phyloP scores from a whole-genome alignment of 371 early-diverging fungal genomes.

The Mucor irregularis region DNA sequence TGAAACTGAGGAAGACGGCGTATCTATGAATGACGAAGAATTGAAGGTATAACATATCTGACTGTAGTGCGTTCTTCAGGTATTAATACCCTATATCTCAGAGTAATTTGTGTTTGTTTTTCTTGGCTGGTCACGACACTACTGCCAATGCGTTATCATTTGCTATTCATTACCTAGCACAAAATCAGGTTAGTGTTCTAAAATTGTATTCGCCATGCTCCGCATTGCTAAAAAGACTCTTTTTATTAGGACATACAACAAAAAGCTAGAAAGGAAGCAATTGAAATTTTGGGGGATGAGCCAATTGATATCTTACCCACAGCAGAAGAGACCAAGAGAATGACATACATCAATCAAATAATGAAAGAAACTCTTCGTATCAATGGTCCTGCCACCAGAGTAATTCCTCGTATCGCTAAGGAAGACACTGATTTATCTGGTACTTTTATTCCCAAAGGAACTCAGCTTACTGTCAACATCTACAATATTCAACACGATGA shows the following conservation, averaged over 20 bases:
- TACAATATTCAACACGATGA: conserved; percentile 32
- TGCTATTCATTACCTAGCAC: conserved; percentile 18
- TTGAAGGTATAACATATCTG: conserved; percentile 31
- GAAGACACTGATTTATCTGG: conserved; percentile 26
- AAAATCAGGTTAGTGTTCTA: conserved; percentile 28
- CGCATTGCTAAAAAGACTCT: no score
- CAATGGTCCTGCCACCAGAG: conserved; percentile 1
- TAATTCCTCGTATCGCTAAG: conserved; percentile 14
- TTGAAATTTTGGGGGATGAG: conserved; percentile 13
- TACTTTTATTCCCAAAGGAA: conserved; percentile 45
- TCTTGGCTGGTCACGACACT: no score
- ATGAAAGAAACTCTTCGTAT: conserved; percentile 30
- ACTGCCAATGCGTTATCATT: conserved; percentile 15
- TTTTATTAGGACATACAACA: conserved; percentile 17
- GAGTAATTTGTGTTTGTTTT: no score
- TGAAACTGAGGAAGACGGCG: conserved; percentile 10
- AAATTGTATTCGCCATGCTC: no score
- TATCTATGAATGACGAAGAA: conserved; percentile 5
- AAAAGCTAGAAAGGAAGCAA: conserved; percentile 12
- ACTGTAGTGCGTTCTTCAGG: no score
- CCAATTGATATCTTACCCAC: conserved; percentile 20
- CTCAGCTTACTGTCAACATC: conserved; percentile 32
- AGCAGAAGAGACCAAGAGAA: conserved; percentile 34
- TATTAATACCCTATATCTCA: no score
- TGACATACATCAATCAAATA: conserved; percentile 48